Evolutionary conservation across 495 filamentous ascomycete species (phyloP).

Genomic region (Aspergillus carlsbadensis): DNA sequence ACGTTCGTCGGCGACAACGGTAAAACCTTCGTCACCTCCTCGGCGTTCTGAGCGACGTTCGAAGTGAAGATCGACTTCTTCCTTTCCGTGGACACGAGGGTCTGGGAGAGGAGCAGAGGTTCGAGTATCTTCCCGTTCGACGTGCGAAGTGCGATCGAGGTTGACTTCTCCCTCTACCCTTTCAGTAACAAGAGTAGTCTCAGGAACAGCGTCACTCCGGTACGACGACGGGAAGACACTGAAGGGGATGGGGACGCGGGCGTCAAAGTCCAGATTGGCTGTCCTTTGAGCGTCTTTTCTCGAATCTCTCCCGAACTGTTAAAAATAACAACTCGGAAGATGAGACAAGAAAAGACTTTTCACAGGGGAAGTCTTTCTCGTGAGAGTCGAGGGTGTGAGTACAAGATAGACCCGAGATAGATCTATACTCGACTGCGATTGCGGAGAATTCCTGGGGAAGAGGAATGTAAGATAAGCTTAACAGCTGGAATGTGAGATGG

Average conservation of each 20-base stretch:
- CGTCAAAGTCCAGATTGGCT: constrained; percentile 99
- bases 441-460: constrained; percentile 21
- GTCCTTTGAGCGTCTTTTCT: constrained; percentile 82
- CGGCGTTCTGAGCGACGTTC: constrained; percentile 39
- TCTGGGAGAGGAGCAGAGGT: constrained; percentile 66
- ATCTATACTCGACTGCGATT: constrained; percentile 16
- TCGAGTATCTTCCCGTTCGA: constrained; percentile 91
- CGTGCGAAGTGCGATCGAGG: constrained; percentile 71
- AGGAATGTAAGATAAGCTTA: constrained; percentile 32
- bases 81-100: constrained; percentile 68
- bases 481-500: constrained; percentile 19
- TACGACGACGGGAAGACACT: constrained; percentile 99
- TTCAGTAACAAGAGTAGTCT: constrained; percentile 63
- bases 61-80: constrained; percentile 76
- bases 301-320: constrained; percentile 88
- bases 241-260: constrained; percentile 97
- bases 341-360: constrained; percentile 84
- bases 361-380: constrained; percentile 45
- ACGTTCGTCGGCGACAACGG: constrained; percentile 29
- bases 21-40: constrained; percentile 40
- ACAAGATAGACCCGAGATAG: constrained; percentile 22
- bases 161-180: constrained; percentile 88
- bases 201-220: constrained; percentile 83
- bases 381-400: constrained; percentile 15
- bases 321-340: constrained; percentile 72